These are phyloP conservation scores for Zygoascus meyerae DNA, from an alignment of 1,139 yeast genomes.

Conservation along the genomic window DNA sequence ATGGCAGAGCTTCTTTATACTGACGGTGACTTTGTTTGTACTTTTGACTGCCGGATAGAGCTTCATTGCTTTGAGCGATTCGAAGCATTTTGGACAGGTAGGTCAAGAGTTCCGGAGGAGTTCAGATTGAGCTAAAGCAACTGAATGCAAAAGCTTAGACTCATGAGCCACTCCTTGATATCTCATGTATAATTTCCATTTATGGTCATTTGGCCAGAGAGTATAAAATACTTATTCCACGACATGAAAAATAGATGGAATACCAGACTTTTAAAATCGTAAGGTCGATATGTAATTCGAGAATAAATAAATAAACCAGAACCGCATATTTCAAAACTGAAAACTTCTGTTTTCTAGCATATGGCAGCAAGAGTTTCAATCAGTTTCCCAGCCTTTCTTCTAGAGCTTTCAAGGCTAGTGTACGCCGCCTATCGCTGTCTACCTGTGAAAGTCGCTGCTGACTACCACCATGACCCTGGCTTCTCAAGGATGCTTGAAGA, in stretches of 20 bases:
- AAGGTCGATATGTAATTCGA: no score
- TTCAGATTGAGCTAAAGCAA: neutral
- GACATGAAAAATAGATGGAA: no score
- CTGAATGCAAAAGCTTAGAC: no score
- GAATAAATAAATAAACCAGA: no score
- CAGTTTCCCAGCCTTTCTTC: slow-evolving; percentile 50
- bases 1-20: slow-evolving; percentile 29
- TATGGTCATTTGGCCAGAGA: no score
- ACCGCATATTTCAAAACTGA: neutral
- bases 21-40: slow-evolving; percentile 36
- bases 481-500: slow-evolving; percentile 49
- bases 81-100: slow-evolving; percentile 29
- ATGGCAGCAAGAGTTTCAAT: neutral
- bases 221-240: no score
- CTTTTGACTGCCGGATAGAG: slow-evolving; percentile 26
- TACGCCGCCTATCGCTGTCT: slow-evolving; percentile 80
- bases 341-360: neutral
- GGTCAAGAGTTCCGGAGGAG: slow-evolving; percentile 19
- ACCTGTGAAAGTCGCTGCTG: slow-evolving; percentile 21
- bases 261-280: no score
- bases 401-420: slow-evolving; percentile 74
- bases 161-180: neutral
- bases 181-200: no score
- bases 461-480: slow-evolving; percentile 30
- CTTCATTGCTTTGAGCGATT: slow-evolving; percentile 31